Evolutionary conservation across 306 rosid genomes (phyloP).

Genomic region (Dryas octopetala): DNA sequence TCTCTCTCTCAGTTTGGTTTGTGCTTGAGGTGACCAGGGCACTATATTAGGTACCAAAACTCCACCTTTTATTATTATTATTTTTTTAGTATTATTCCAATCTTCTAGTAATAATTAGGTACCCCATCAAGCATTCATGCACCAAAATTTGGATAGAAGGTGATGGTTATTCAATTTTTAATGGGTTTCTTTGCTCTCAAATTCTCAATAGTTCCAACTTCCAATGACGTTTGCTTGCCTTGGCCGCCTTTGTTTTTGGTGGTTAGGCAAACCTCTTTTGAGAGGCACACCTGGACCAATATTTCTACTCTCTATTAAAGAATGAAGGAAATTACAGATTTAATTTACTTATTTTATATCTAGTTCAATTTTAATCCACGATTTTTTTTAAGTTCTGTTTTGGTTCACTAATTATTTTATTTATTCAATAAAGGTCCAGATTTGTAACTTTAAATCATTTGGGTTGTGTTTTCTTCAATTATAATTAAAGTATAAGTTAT

Average conservation of each 20-base stretch:
- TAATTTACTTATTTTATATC: too few species aligned
- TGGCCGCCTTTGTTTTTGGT: constrained; percentile 36
- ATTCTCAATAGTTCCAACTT: background rate
- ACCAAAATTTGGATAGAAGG: background rate
- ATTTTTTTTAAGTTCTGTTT: too few species aligned
- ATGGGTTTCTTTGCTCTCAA: background rate
- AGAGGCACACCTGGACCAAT: constrained; percentile 17
- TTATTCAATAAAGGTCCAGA: too few species aligned
- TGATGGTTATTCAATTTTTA: background rate
- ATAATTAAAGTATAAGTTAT: too few species aligned
- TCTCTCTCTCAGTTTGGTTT: background rate
- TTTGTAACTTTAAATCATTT: too few species aligned
- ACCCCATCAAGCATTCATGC: background rate
- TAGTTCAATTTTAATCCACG: too few species aligned
- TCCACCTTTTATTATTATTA: background rate
- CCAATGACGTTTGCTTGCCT: constrained; percentile 44
- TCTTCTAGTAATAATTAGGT: background rate
- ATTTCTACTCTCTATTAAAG: background rate
- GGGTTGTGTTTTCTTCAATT: too few species aligned
- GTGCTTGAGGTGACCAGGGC: background rate
- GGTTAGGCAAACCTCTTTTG: constrained; percentile 9
- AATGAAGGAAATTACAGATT: too few species aligned
- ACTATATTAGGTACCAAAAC: background rate
- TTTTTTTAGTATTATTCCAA: background rate
- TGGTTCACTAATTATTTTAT: too few species aligned